These are phyloP conservation scores for Babesia ovis DNA, from an alignment of 169 alveolate genomes.

Conservation along the genomic window DNA sequence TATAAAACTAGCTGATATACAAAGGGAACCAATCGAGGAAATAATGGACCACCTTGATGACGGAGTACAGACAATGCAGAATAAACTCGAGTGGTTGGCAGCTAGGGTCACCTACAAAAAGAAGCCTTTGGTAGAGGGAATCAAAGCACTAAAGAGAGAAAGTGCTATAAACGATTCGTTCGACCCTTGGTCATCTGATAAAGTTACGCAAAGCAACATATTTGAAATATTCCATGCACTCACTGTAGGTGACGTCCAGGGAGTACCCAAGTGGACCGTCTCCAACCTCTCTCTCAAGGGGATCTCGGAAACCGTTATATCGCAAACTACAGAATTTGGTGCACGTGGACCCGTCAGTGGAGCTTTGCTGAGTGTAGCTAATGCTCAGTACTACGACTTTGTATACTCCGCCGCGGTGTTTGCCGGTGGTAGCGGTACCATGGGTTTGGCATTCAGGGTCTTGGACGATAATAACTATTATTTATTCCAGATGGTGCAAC, in stretches of 20 bases:
- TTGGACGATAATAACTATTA: slow-evolving; percentile 60
- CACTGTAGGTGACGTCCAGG: slow-evolving; percentile 44
- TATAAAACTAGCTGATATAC: slow-evolving; percentile 61
- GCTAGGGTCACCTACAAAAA: slow-evolving; percentile 57
- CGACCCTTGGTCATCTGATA: slow-evolving; percentile 53
- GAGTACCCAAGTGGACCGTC: slow-evolving; percentile 61
- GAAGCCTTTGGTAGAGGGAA: slow-evolving; percentile 45
- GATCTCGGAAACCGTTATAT: slow-evolving; percentile 46
- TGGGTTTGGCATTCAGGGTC: slow-evolving; percentile 65
- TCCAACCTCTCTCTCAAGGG: slow-evolving; percentile 41
- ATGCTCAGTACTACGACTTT: slow-evolving; percentile 59
- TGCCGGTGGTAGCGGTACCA: slow-evolving; percentile 66
- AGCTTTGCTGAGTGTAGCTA: slow-evolving; percentile 23
- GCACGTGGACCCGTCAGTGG: slow-evolving; percentile 57
- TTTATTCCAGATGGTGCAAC: slow-evolving; percentile 61
- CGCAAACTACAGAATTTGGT: slow-evolving; percentile 57
- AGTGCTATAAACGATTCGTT: slow-evolving; percentile 29
- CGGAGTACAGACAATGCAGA: slow-evolving; percentile 39
- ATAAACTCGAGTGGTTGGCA: slow-evolving; percentile 43
- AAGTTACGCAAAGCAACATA: slow-evolving; percentile 22
- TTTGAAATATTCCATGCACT: slow-evolving; percentile 34
- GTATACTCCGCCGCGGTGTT: slow-evolving; percentile 58
- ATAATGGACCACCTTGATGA: slow-evolving; percentile 46
- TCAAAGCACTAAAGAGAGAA: slow-evolving; percentile 32
- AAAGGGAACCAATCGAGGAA: slow-evolving; percentile 53